A percentile compares a stretch with the other conserved stretches of the same genome.
These are phyloP conservation scores for Rhodotorula toruloides DNA, from an alignment of 768 basidiomycete species.

Conservation along the genomic window DNA sequence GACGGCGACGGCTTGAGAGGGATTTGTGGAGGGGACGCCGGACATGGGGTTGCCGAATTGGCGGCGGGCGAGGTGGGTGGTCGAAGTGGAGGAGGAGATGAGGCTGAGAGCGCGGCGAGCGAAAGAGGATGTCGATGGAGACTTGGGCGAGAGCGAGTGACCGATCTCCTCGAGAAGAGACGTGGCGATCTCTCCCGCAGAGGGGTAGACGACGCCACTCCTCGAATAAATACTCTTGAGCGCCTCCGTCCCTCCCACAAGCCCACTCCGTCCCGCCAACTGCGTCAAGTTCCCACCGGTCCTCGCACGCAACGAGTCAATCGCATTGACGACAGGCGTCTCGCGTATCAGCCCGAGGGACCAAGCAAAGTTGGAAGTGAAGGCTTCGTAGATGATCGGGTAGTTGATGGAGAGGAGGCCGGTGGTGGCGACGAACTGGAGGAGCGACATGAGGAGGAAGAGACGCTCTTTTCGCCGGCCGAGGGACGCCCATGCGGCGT, in stretches of 20 bases:
- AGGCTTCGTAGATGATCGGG: conserved; percentile 73
- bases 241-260: conserved; percentile 38
- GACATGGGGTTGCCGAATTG: not conserved
- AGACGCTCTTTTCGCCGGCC: conserved; percentile 54
- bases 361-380: conserved; percentile 83
- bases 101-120: not conserved
- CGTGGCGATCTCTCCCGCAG: conserved; percentile 3
- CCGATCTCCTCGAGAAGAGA: conserved; percentile 10
- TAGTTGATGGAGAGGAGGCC: conserved; percentile 78
- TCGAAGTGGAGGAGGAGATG: not conserved
- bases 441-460: conserved; percentile 73
- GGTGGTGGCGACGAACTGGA: conserved; percentile 75
- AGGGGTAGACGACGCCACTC: conserved; percentile 2
- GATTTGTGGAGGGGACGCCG: conserved; percentile 10
- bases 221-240: conserved; percentile 22
- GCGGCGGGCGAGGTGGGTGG: not conserved
- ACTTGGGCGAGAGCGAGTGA: not conserved
- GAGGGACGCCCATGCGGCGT: conserved; percentile 53
- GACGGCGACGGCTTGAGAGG: conserved; percentile 24
- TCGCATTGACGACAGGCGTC: conserved; percentile 64
- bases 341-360: conserved; percentile 65
- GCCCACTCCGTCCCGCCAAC: conserved; percentile 15
- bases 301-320: conserved; percentile 71
- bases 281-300: conserved; percentile 73
- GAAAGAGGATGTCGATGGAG: not conserved